Evolutionary conservation across 345 rosid genomes (phyloP).

Genomic region (Eucalyptus lansdowneana): DNA sequence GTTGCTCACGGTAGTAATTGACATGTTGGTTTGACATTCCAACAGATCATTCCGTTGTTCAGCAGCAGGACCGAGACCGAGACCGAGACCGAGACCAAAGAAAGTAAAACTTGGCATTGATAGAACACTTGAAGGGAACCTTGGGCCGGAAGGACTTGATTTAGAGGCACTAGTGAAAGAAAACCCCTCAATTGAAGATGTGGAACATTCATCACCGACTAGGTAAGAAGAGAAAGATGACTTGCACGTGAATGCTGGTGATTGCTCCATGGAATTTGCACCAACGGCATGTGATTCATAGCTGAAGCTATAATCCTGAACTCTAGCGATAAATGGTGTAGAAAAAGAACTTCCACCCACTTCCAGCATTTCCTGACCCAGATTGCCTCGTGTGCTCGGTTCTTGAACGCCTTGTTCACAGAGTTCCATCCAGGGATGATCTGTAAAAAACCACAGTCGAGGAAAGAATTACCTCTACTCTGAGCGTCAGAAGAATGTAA

Average conservation of each 20-base stretch:
- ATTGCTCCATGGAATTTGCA: slow-evolving; percentile 6
- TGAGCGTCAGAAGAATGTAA: not conserved
- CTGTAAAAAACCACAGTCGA: slow-evolving; percentile 16
- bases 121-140: slow-evolving; percentile 24
- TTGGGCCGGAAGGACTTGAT: slow-evolving; percentile 1
- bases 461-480: not conserved
- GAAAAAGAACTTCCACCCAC: slow-evolving; percentile 30
- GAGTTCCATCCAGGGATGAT: slow-evolving; percentile 66
- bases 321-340: slow-evolving; percentile 11
- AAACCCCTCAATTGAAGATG: slow-evolving; percentile 26
- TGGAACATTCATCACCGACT: slow-evolving; percentile 7
- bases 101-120: slow-evolving; percentile 72
- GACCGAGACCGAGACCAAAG: slow-evolving; percentile 14
- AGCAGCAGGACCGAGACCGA: not conserved
- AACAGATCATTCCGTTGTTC: slow-evolving; percentile 1
- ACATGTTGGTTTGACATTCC: not conserved
- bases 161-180: slow-evolving; percentile 37
- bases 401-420: slow-evolving; percentile 16
- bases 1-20: slow-evolving; percentile 5
- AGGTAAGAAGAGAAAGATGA: slow-evolving; percentile 49
- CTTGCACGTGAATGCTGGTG: slow-evolving; percentile 24
- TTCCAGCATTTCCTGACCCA: slow-evolving; percentile 19
- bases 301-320: slow-evolving; percentile 53
- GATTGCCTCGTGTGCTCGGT: slow-evolving; percentile 10
- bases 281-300: slow-evolving; percentile 1